Evolutionary conservation across 2,329 filamentous ascomycete genomes (phyloP), one percentile per base, ranked within the genome.

Genomic region (Trichoderma sp.): DNA sequence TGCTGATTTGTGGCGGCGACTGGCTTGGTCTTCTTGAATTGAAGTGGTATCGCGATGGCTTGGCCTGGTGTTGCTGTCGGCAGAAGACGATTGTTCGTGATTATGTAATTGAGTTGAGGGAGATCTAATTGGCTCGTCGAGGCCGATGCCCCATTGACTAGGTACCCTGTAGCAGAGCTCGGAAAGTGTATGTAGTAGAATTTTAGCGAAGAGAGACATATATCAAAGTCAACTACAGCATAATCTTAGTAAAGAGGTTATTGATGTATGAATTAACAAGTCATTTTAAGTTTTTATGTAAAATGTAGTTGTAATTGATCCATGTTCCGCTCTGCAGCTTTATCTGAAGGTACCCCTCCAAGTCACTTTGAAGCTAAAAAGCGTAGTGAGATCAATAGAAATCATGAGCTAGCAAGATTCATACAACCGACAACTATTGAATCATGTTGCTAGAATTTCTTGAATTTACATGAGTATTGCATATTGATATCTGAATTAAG

Each of bases 1-100:
- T 72, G 72, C 71, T 70, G 69, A 71, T 73, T 68, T 66, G 68
- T 72, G 71, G 71, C 69, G 73, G 64, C 72, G 72, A 73, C 72
- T 74, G 26, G 24, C 68, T 51, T n/a, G 59, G 46, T 34, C 52
- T 59, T 70, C 43, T 55, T 28, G 59, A 54, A 37, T 66, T 66
- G 43, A 54, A 34, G 30, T 70, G 63, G 66, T 69, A 70, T 73
- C 66, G 72, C 70, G 70, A 72, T 66, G 68, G 69, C 73, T 75
- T 74, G 69, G 70, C 67, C 72, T 72, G 73, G 72, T 70, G 70
- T 75, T 72, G 61, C 75, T 72, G 65, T n/a, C 46, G 43, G 39
- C 59, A 32, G 59, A 70, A 65, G 69, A 65, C 59, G 59, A 51
- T 56, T 49, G 55, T 63, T 16, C 1, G 16, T 69, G 70, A 71